A percentile compares a stretch with the other conserved stretches of the same genome.
phyloP scores from a whole-genome alignment of 2,329 filamentous ascomycete genomes.

The Colletotrichum siamense region DNA sequence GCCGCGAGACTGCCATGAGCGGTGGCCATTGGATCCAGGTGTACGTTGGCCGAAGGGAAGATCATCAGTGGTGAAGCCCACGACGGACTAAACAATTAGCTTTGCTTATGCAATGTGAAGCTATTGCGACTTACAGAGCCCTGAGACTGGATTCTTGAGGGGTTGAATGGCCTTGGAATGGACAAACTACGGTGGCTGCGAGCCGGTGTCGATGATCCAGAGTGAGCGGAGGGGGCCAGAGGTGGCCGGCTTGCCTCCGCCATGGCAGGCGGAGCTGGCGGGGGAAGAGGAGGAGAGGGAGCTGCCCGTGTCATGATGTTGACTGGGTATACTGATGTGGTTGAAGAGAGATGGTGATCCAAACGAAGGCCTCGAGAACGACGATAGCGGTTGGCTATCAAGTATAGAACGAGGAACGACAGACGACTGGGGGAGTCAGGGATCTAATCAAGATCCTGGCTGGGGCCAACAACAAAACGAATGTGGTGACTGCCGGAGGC shows the following conservation, averaged over 20 bases:
- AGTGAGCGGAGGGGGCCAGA: background rate
- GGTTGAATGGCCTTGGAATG: slow-evolving; percentile 7
- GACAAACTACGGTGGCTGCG: slow-evolving; percentile 21
- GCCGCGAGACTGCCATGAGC: slow-evolving; percentile 36
- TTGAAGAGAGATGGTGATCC: background rate
- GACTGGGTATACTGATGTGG: background rate
- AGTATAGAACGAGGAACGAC: slow-evolving; percentile 3
- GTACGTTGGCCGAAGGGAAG: slow-evolving; percentile 35
- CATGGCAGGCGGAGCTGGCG: background rate
- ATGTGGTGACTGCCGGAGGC: slow-evolving; percentile 21
- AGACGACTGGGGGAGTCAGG: slow-evolving; percentile 1
- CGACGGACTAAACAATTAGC: slow-evolving; percentile 33
- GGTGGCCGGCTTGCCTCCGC: slow-evolving; percentile 1
- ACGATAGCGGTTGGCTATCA: background rate
- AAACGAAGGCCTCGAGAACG: background rate
- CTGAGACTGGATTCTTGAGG: slow-evolving; percentile 11
- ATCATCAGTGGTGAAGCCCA: slow-evolving; percentile 31
- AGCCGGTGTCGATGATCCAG: background rate
- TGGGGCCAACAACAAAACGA: slow-evolving; percentile 20
- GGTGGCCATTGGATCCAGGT: slow-evolving; percentile 32
- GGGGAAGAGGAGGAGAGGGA: background rate
- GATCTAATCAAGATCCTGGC: slow-evolving; percentile 17
- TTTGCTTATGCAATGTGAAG: background rate
- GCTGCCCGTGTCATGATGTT: background rate
- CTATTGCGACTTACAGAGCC: background rate